A percentile compares a stretch with the other conserved stretches of the same genome.
These are phyloP conservation scores for Ceratorhiza oryzae-sativae DNA, from an alignment of 1,284 basidiomycete species.

Conservation along the genomic window DNA sequence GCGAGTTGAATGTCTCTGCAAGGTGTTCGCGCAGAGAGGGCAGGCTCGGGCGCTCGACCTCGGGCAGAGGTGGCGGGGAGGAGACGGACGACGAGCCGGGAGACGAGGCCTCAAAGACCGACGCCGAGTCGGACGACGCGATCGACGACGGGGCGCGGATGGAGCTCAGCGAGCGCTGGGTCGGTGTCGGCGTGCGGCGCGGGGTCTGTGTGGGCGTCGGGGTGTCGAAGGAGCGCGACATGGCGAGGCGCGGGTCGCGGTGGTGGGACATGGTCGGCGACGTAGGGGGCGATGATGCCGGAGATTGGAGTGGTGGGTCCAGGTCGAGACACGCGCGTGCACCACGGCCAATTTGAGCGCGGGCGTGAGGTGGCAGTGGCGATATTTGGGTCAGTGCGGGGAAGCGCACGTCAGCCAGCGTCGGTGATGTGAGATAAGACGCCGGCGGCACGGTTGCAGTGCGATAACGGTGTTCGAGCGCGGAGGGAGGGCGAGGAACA, in stretches of 20 bases:
- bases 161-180: conserved; percentile 12
- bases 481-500: conserved; percentile 16
- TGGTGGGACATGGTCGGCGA: conserved; percentile 22
- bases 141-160: background rate
- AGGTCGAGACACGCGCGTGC: conserved; percentile 28
- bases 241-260: conserved; percentile 25
- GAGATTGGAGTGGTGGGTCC: conserved; percentile 23
- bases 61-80: conserved; percentile 15
- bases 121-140: conserved; percentile 26
- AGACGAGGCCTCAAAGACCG: conserved; percentile 11
- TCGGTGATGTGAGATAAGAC: conserved; percentile 35
- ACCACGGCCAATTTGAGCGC: conserved; percentile 32
- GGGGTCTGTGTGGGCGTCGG: conserved; percentile 34
- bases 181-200: conserved; percentile 24
- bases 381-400: conserved; percentile 20
- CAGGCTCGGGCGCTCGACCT: conserved; percentile 25
- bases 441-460: conserved; percentile 14
- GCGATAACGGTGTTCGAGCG: background rate
- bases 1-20: background rate
- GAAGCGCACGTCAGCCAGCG: conserved; percentile 36
- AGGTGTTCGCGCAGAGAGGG: conserved; percentile 19
- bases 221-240: conserved; percentile 15
- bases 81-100: conserved; percentile 17
- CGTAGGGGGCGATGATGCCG: conserved; percentile 12
- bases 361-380: conserved; percentile 15